Base-by-base conservation (phyloP, 495 filamentous ascomycete species). In the Cercophora scortea region DNA sequence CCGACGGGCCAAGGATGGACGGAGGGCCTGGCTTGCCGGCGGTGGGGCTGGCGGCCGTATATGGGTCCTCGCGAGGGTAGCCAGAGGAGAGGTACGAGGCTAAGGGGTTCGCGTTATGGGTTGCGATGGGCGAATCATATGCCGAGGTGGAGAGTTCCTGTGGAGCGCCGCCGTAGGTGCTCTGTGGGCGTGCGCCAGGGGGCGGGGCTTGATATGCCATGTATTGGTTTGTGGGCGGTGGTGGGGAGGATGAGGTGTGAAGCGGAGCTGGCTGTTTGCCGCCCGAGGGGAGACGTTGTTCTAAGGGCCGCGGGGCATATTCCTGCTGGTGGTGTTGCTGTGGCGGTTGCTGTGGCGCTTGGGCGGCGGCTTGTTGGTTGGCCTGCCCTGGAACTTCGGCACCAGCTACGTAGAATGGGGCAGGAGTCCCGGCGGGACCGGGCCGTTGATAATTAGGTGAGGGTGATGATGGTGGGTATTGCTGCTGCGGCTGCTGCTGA, bases 61-160 rank as follows among this genome's bases (percentile, higher is more conserved):
- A 79, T 16, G 69, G 75, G 40, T 85, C 79, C 4, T 87, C 83
- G 32, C 73, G 69, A 1, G 79, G 75, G 59, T 87, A 85, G 47
- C 71, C 68, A 5, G 83, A 79, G 5, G 80, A 74, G 7, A 79
- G 78, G 52, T 86, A 87, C 0, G 81, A 72, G 8, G 63, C 25
- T 25, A 25, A 2, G 25, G 25, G 25, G 25, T 25, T 25, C 25
- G 25, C 25, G 25, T 25, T 73, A 45, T 77, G 77, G 40, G 75
- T 71, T 34, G 83, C 84, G 39, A 88, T 79, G 16, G 89, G 89
- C 6, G 87, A 88, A 61, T 92, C 87, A 57, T 93, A 94, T 10
- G 81, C 80, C 6, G 86, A 86, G n/a, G 89, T 90, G 34, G 87
- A 86, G 40, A 94, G 73, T 73, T 94, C 89, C 66, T 92, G 89